A percentile compares a stretch with the other conserved stretches of the same genome.
These are phyloP conservation scores for Hippophae rhamnoides DNA, from an alignment of 306 rosid species.

Conservation along the genomic window DNA sequence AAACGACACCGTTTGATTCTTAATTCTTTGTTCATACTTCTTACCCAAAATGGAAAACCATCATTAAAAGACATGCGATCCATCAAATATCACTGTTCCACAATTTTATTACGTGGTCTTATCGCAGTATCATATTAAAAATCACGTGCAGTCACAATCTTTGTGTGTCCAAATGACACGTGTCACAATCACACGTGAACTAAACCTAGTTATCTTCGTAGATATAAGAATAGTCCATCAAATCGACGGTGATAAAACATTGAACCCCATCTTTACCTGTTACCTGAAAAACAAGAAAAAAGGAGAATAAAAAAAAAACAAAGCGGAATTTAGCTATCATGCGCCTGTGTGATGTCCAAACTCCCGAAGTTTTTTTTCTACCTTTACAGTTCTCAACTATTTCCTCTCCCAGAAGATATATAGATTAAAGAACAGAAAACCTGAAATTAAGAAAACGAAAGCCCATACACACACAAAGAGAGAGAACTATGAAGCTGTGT, in stretches of 20 bases:
- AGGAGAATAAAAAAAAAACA: neutral
- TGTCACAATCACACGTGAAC: conserved; percentile 4
- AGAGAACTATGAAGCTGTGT: conserved; percentile 62
- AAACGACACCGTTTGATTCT: too few relatives aligned
- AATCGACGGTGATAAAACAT: neutral
- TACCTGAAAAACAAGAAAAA: neutral
- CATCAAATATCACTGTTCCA: neutral
- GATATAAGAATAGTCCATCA: neutral
- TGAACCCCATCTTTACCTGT: neutral
- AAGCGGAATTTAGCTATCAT: conserved; percentile 33
- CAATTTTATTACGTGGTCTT: conserved; percentile 22
- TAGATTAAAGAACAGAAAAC: neutral
- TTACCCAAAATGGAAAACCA: conserved; percentile 2
- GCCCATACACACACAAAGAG: neutral
- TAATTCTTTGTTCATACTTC: too few relatives aligned
- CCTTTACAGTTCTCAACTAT: conserved; percentile 28
- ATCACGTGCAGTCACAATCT: conserved; percentile 17
- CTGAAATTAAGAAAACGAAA: neutral
- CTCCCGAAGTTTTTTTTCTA: conserved; percentile 22
- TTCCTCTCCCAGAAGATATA: neutral
- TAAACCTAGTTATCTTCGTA: neutral
- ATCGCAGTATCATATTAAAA: conserved; percentile 9
- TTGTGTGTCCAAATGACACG: neutral
- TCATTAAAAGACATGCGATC: conserved; percentile 22
- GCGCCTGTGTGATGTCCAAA: conserved; percentile 34